Evolutionary conservation across 148 eudicot species (phyloP).

Genomic region (Tetragonia tetragonoides): DNA sequence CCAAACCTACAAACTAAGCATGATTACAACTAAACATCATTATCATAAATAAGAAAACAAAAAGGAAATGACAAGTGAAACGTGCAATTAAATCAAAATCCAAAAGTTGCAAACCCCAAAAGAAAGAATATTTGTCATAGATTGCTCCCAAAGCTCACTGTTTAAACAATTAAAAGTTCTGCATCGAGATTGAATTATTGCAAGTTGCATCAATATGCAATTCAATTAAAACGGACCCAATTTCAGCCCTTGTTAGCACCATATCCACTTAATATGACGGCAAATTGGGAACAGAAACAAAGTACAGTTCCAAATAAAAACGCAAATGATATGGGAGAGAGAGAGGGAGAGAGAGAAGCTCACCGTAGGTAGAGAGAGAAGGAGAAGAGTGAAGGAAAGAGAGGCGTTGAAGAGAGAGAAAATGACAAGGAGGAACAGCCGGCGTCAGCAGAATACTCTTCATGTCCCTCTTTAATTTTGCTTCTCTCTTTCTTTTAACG

Average conservation of each 20-base stretch:
- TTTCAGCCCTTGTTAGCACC: background rate
- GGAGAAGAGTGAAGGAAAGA: constrained; percentile 26
- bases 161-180: background rate
- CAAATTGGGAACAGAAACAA: background rate
- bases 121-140: background rate
- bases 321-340: background rate
- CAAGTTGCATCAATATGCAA: background rate
- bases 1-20: no score
- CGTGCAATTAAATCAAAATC: background rate
- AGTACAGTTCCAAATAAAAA: background rate
- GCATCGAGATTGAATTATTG: background rate
- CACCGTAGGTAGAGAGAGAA: constrained; percentile 39
- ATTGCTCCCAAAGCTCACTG: background rate
- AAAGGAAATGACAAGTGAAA: no score
- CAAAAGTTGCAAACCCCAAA: background rate
- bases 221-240: background rate
- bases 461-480: background rate
- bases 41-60: no score
- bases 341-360: constrained; percentile 7
- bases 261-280: background rate
- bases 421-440: constrained; percentile 27
- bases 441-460: constrained; percentile 33
- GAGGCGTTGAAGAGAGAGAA: constrained; percentile 34
- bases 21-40: no score
- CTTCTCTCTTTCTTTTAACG: background rate